These are phyloP conservation scores for Pinus taeda DNA, from an alignment of 75 land plant species.

Conservation along the genomic window DNA sequence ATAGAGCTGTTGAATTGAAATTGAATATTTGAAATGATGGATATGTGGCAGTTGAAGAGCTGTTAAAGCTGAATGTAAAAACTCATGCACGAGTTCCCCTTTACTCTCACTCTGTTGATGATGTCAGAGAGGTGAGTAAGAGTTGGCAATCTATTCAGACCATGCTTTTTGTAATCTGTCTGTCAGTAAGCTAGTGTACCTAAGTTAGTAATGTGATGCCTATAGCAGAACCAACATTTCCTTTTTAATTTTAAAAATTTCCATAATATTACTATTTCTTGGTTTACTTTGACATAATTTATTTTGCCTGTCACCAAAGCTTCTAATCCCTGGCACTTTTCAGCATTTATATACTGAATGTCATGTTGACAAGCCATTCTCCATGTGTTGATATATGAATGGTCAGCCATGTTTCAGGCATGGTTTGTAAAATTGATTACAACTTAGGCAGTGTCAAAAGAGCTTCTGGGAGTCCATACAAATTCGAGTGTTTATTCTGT, in stretches of 20 bases:
- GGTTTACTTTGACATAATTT: neutral
- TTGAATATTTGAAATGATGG: slow-evolving; percentile 9
- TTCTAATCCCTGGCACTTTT: too few species aligned
- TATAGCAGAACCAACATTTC: neutral
- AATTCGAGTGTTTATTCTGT: neutral
- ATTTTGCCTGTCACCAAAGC: neutral
- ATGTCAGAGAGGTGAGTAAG: neutral
- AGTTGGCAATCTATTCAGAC: neutral
- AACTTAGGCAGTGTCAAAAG: neutral
- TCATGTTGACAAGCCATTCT: too few species aligned
- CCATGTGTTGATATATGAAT: too few species aligned
- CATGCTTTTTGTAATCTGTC: neutral
- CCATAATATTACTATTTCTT: neutral
- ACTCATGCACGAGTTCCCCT: neutral
- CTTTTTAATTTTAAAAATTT: neutral
- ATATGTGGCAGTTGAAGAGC: slow-evolving; percentile 1
- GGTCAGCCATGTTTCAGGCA: too few species aligned
- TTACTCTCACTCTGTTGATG: neutral
- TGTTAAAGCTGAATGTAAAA: neutral
- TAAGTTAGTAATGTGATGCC: neutral
- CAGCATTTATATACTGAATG: too few species aligned
- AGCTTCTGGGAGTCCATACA: neutral
- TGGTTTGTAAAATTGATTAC: neutral
- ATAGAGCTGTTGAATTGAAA: neutral
- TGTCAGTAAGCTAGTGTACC: neutral